Percentiles rank a stretch among this genome's conserved stretches.
These are phyloP conservation scores for Plasmopara viticola DNA, from an alignment of 352 stramenopile genomes.

Conservation along the genomic window DNA sequence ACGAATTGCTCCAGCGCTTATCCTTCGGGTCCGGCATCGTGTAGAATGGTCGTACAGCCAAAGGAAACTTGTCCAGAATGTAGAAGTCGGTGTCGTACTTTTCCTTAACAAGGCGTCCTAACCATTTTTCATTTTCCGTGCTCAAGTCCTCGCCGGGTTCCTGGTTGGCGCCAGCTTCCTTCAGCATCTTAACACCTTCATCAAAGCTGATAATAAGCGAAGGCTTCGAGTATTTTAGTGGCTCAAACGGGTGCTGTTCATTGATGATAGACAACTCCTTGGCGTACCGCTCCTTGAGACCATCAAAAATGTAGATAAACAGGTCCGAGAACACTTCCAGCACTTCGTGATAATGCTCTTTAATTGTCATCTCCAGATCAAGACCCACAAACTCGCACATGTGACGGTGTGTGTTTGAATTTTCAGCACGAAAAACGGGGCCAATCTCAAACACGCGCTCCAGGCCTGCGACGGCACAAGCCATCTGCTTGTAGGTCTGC, in stretches of 20 bases:
- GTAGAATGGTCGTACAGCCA: conserved; percentile 99
- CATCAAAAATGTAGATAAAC: conserved; percentile 99
- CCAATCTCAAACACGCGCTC: conserved; percentile 98
- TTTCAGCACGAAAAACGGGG: conserved; percentile 99
- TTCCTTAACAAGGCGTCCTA: conserved; percentile 91
- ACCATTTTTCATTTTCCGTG: conserved; percentile 97
- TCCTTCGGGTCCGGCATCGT: conserved; percentile 98
- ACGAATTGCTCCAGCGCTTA: conserved; percentile 94
- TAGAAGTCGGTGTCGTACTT: conserved; percentile 99
- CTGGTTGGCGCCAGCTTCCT: conserved; percentile 70
- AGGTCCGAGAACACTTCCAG: conserved; percentile 96
- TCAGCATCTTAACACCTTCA: conserved; percentile 91
- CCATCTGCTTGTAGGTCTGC: conserved; percentile 99
- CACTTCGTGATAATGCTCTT: conserved; percentile 99
- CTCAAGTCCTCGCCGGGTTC: conserved; percentile 77
- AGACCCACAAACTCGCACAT: conserved; percentile 99
- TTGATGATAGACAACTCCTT: conserved; percentile 93
- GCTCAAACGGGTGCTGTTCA: conserved; percentile 96
- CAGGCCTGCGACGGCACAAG: conserved; percentile 95
- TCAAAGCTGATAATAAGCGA: conserved; percentile 92
- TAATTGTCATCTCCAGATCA: conserved; percentile 99
- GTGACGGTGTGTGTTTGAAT: conserved; percentile 98
- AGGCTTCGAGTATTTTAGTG: conserved; percentile 94
- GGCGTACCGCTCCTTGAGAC: conserved; percentile 91
- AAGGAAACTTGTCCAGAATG: conserved; percentile 99